These are phyloP conservation scores for Globisporangium barbulae DNA, from an alignment of 352 stramenopile species.

Conservation along the genomic window DNA sequence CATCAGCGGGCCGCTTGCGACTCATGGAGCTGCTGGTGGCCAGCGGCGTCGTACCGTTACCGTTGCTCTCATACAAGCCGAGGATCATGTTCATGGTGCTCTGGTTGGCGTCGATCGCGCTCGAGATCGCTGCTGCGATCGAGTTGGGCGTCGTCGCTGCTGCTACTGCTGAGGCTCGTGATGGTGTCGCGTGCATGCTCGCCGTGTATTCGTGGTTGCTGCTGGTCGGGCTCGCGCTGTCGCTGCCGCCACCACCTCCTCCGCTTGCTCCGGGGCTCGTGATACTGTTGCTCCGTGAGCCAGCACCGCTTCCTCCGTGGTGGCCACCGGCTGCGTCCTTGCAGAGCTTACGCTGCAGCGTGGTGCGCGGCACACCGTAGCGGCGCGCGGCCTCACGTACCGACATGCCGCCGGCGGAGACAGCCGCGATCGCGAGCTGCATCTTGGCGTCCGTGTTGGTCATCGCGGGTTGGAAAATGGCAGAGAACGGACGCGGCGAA, in stretches of 20 bases:
- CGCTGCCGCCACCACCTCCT: background rate
- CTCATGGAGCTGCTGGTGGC: slow-evolving; percentile 6
- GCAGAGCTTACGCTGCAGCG: slow-evolving; percentile 65
- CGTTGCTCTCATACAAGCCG: slow-evolving; percentile 17
- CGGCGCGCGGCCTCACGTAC: slow-evolving; percentile 70
- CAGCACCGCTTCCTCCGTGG: slow-evolving; percentile 4
- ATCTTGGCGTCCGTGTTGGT: slow-evolving; percentile 38
- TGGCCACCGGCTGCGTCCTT: slow-evolving; percentile 20
- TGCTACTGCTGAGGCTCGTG: background rate
- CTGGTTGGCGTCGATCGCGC: slow-evolving; percentile 13
- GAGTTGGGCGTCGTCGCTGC: background rate
- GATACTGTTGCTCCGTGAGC: slow-evolving; percentile 13
- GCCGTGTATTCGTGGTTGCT: background rate
- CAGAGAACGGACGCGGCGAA: background rate
- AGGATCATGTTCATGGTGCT: slow-evolving; percentile 16
- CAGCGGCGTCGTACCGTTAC: slow-evolving; percentile 13
- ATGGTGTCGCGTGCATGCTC: background rate
- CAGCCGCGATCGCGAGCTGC: slow-evolving; percentile 59
- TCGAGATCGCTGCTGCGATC: slow-evolving; percentile 4
- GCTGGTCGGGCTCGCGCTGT: slow-evolving; percentile 18
- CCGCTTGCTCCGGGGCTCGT: slow-evolving; percentile 6
- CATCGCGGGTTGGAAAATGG: slow-evolving; percentile 10
- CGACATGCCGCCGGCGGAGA: slow-evolving; percentile 53
- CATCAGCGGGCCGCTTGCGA: slow-evolving; percentile 47
- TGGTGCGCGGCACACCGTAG: slow-evolving; percentile 68